Evolutionary conservation across 2,329 filamentous ascomycete species (phyloP).

Genomic region (Allantophomopsis cytisporea): DNA sequence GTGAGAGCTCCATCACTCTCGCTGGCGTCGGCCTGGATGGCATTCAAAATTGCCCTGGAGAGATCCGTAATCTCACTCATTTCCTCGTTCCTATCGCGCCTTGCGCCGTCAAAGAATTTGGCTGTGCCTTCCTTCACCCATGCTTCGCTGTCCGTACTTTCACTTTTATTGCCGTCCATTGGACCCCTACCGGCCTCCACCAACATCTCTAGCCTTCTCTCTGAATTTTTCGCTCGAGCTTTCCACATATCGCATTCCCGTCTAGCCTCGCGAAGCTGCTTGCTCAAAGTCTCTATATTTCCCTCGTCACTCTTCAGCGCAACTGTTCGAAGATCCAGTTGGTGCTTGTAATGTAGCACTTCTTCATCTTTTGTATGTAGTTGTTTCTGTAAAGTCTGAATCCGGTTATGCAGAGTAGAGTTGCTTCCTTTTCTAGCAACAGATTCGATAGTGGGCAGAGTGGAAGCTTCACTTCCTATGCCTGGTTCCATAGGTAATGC

Average conservation of each 20-base stretch:
- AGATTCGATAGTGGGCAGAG: conserved; percentile 1
- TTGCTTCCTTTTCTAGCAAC: conserved; percentile 7
- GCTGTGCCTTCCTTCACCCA: too few relatives aligned
- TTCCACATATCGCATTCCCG: conserved; percentile 35
- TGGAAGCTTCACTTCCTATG: background rate
- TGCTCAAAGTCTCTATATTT: conserved; percentile 30
- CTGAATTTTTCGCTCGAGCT: conserved; percentile 38
- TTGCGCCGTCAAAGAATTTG: too few relatives aligned
- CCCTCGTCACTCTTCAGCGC: conserved; percentile 12
- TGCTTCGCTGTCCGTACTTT: background rate
- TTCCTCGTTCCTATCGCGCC: too few relatives aligned
- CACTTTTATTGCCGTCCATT: conserved; percentile 5
- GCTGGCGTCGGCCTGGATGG: too few relatives aligned
- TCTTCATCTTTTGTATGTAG: conserved; percentile 33
- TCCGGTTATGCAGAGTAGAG: conserved; percentile 29
- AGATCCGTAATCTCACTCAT: too few relatives aligned
- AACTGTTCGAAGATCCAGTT: conserved; percentile 27
- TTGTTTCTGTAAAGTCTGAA: conserved; percentile 32
- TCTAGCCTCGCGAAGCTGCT: conserved; percentile 30
- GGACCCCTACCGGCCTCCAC: conserved; percentile 4
- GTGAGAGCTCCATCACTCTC: too few relatives aligned
- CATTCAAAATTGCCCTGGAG: too few relatives aligned
- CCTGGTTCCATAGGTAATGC: conserved; percentile 1
- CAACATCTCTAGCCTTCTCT: conserved; percentile 31
- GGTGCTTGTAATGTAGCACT: conserved; percentile 25